Conservation (phyloP, 1,284 basidiomycete species). For the Uromyces viciae-fabae region DNA sequence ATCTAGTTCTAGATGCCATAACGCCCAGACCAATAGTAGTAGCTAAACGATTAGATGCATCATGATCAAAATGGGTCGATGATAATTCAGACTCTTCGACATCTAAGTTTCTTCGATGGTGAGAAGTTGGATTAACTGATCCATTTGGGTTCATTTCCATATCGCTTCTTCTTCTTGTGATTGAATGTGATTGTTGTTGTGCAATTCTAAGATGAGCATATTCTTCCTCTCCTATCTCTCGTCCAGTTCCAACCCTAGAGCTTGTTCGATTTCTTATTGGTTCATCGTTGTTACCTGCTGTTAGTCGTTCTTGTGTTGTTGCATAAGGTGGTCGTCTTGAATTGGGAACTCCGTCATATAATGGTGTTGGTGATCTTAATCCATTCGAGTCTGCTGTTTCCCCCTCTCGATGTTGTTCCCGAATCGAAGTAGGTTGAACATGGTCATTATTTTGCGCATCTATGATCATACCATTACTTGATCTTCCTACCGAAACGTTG, state of each 20-base stretch:
- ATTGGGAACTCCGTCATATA: not conserved
- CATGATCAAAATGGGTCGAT: too few relatives aligned
- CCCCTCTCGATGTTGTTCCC: not conserved
- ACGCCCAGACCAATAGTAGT: not conserved
- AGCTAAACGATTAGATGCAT: not conserved
- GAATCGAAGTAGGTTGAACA: not conserved
- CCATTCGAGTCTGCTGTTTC: not conserved
- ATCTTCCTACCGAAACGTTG: not conserved
- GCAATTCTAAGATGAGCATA: not conserved
- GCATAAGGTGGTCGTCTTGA: not conserved
- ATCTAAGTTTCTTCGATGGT: too few relatives aligned
- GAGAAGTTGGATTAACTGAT: too few relatives aligned
- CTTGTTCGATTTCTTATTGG: too few relatives aligned
- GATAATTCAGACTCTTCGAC: too few relatives aligned
- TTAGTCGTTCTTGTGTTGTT: not conserved
- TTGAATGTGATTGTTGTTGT: not conserved
- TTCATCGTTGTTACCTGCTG: not conserved
- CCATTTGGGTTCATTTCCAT: slow-evolving; percentile 15
- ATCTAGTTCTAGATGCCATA: not conserved
- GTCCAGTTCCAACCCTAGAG: not conserved
- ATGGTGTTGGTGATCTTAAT: slow-evolving; percentile 31
- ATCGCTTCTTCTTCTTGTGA: slow-evolving; percentile 19
- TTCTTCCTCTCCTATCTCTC: not conserved
- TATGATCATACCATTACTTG: too few relatives aligned
- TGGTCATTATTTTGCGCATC: not conserved